phyloP scores from a whole-genome alignment of 352 stramenopile species.

The Globisporangium polare region DNA sequence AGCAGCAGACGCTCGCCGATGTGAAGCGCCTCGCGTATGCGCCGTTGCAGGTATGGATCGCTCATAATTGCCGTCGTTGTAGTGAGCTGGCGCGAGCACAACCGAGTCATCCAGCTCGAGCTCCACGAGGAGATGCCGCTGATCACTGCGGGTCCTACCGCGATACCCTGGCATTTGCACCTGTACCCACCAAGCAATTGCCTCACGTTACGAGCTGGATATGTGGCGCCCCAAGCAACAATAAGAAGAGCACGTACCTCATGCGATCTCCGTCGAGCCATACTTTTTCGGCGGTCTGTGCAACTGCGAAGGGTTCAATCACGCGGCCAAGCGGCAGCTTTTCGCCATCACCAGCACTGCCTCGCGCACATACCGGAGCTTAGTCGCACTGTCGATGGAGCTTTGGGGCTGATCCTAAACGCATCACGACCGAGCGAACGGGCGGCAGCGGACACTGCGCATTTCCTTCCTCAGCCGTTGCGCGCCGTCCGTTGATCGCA shows the following conservation, averaged over 20 bases:
- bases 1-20: background rate
- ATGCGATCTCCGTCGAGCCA: slow-evolving; percentile 3
- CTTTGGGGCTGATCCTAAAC: background rate
- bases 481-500: background rate
- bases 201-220: too few relatives aligned
- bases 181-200: background rate
- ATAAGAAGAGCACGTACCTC: background rate
- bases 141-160: slow-evolving; percentile 14
- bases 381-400: background rate
- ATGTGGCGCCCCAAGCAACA: background rate
- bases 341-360: background rate
- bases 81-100: slow-evolving; percentile 13
- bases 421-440: background rate
- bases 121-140: slow-evolving; percentile 57
- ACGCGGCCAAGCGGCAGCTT: background rate
- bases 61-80: background rate
- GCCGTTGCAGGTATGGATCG: slow-evolving; percentile 16
- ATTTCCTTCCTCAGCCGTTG: background rate
- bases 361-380: background rate
- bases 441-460: background rate
- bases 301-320: background rate
- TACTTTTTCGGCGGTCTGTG: background rate
- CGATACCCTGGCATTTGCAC: slow-evolving; percentile 4
- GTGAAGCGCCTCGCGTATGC: slow-evolving; percentile 3
- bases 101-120: slow-evolving; percentile 59